Percentiles rank a stretch among this genome's conserved stretches.
Evolutionary conservation across 176 grass and related monocot species (phyloP).

Genomic region (Zoysia pacifica): DNA sequence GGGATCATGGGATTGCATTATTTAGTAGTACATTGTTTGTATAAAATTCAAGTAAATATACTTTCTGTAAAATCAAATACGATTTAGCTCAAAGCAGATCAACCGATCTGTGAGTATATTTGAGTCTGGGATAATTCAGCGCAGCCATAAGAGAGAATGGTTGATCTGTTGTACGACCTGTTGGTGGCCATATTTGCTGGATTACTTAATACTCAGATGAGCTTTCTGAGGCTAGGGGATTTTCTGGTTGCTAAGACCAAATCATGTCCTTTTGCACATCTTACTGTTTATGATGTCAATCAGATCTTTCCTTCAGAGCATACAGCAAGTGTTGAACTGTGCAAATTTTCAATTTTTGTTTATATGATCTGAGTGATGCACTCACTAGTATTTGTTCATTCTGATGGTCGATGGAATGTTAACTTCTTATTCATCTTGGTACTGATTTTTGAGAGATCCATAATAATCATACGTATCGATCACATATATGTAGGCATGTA

Average conservation of each 20-base stretch:
- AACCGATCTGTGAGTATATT: conserved; percentile 11
- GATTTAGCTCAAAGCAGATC: not conserved
- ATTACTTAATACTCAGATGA: conserved; percentile 4
- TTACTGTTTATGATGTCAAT: not conserved
- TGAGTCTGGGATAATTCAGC: conserved; percentile 20
- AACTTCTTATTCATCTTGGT: not conserved
- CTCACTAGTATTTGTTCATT: not conserved
- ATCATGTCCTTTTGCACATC: not conserved
- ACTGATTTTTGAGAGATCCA: not conserved
- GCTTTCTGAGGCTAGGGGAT: not conserved
- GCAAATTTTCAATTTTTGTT: not conserved
- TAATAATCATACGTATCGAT: too few species aligned
- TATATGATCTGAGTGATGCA: not conserved
- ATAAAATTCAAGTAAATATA: conserved; percentile 24
- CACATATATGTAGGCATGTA: not conserved
- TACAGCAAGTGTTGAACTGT: not conserved
- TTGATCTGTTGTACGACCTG: conserved; percentile 27
- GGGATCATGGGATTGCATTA: conserved; percentile 1
- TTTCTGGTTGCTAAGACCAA: not conserved
- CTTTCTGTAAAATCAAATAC: conserved; percentile 42
- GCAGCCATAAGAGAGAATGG: not conserved
- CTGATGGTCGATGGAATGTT: not conserved
- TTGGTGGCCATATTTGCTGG: not conserved
- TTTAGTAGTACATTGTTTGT: conserved; percentile 36
- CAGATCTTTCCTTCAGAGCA: not conserved